Evolutionary conservation across 768 basidiomycete genomes (phyloP).

Genomic region (Dendrothele bispora): DNA sequence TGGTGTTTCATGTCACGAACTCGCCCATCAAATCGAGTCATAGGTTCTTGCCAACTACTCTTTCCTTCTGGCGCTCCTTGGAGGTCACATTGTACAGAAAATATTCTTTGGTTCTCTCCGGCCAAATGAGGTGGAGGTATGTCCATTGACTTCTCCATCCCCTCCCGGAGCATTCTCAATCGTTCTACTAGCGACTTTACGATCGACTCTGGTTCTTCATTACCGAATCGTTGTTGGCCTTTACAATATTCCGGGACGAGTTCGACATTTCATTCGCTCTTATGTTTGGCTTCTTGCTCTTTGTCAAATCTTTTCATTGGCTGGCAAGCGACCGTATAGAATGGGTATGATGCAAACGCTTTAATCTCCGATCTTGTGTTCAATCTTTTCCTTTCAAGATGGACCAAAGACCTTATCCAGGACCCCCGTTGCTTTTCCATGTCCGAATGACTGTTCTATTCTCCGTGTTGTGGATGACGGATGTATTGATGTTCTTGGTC

Average conservation of each 20-base stretch:
- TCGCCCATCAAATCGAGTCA: slow-evolving; percentile 5
- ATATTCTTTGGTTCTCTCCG: slow-evolving; percentile 91
- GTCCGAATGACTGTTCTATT: slow-evolving; percentile 78
- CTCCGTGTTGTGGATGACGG: slow-evolving; percentile 68
- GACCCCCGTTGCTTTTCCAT: slow-evolving; percentile 82
- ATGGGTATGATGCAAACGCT: slow-evolving; percentile 61
- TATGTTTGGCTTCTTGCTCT: slow-evolving; percentile 93
- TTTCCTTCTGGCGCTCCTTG: slow-evolving; percentile 71
- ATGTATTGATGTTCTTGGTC: slow-evolving; percentile 75
- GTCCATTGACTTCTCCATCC: slow-evolving; percentile 15
- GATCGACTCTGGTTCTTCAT: slow-evolving; percentile 97
- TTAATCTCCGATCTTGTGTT: slow-evolving; percentile 6
- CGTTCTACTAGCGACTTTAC: slow-evolving; percentile 73
- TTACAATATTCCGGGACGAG: slow-evolving; percentile 96
- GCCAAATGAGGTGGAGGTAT: slow-evolving; percentile 88
- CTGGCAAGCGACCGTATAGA: slow-evolving; percentile 93
- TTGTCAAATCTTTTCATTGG: slow-evolving; percentile 99
- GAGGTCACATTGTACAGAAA: slow-evolving; percentile 76
- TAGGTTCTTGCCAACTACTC: slow-evolving; percentile 93
- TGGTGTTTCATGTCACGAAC: background rate
- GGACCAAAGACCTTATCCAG: slow-evolving; percentile 93
- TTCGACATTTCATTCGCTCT: slow-evolving; percentile 90
- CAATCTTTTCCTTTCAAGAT: slow-evolving; percentile 56
- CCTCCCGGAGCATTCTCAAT: background rate
- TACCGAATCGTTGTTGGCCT: slow-evolving; percentile 92